Base-by-base conservation (phyloP, 331 rosid species). In the Spiraea crenata region DNA sequence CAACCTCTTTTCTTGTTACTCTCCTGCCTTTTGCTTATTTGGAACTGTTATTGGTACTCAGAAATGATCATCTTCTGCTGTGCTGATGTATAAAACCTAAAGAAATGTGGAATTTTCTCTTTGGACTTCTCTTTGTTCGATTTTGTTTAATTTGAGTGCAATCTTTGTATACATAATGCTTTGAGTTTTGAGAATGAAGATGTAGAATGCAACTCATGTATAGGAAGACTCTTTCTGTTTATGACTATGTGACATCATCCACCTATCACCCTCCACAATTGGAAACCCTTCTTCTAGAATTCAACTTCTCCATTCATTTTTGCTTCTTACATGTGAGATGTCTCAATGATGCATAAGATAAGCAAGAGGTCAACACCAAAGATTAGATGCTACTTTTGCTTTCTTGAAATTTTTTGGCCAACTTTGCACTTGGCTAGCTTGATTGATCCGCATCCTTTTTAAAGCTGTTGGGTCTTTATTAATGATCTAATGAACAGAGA, bases 311-410 rank as follows among this genome's bases (percentile, higher is more conserved):
- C 61, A 57, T 61, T 70, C 75, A 69, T 63, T 42, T 57, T 62
- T 60, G 17, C 59, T 17, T 15, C 73, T 62, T 63, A 55, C 72
- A 46, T 5, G 31, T 25, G 39, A 1, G 9, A 14, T 41, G 76
- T 62, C 60, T 45, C 42, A 31, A 52, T 17, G 71, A 58, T 70
- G 19, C 54, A 37, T 55, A 38, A 57, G 44, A 48, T 67, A 25
- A 75, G 10, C 69, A 67, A 48, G 42, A 62, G 51, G 67, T 56
- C 73, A 39, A 48, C 68, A 58, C 12, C 61, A 48, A 38, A n/a
- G 49, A 65, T 74, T n/a, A 54, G 31, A 31, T 41, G 57, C 34
- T 57, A 25, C 31, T 50, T 61, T 51, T 8, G 5, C 35, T 40
- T 40, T 62, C 49, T 17, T 9, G 2, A 16, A 39, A n/a, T n/a